Evolutionary conservation across 139 green algal genomes (phyloP), one percentile per base, ranked within the genome.

Genomic region (Micractinium sp.): DNA sequence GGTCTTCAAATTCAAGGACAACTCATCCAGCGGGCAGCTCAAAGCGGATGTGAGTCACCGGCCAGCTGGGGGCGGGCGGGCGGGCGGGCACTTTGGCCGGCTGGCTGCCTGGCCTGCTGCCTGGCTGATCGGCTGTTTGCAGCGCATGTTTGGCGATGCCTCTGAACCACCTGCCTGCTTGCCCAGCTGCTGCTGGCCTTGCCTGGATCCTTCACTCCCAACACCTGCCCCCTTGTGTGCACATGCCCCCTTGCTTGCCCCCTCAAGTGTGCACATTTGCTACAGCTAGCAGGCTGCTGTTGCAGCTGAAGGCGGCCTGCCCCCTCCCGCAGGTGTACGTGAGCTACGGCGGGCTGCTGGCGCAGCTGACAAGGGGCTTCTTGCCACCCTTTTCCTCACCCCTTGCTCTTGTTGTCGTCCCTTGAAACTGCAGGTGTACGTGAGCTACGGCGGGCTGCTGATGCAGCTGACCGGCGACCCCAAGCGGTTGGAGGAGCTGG

Each of bases 281-380:
- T 56, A n/a, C n/a, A n/a, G n/a, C n/a, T n/a, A n/a, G n/a, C n/a
- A n/a, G n/a, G n/a, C n/a, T n/a, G n/a, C n/a, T n/a, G n/a, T n/a
- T 56, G 47, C 47, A 19, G 12, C 56, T 33, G 20, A 53, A n/a
- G 19, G 19, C 79, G 39, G 67, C 31, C 47, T 38, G 16, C 53
- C 20, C 12, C n/a, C n/a, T n/a, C n/a, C n/a, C n/a, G 36, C 92
- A 97, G 90, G 93, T 98, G 16, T 97, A 93, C 61, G 92, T 96
- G 12, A 96, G 93, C 69, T 99, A 97, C 79, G 97, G 97, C 31
- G 97, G 97, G 2, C 92, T 99, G 88, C 94, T 99, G 7, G 97
- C 99, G 96, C 93, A 96, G 92, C 90, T 99, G 33, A 92, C 85
- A n/a, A n/a, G n/a, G n/a, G n/a, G n/a, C n/a, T n/a, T n/a, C n/a